Evolutionary conservation across 2,329 filamentous ascomycete species (phyloP).

Genomic region (Juglanconis oblonga): DNA sequence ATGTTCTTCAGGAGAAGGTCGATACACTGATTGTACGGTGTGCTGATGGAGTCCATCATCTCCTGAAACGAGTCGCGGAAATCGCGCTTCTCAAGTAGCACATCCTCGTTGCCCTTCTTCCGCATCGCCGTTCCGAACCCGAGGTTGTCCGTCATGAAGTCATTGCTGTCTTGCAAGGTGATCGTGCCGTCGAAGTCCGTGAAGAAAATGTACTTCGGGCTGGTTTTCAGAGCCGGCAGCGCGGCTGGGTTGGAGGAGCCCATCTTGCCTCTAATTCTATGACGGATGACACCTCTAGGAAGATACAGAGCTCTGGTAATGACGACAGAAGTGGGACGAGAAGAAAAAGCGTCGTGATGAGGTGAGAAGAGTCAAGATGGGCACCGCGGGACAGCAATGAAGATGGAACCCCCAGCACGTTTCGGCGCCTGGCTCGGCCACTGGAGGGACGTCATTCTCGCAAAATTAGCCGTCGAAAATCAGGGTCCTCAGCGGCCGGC

Average conservation of each 20-base stretch:
- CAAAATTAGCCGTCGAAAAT: constrained; percentile 6
- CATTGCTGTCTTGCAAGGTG: constrained; percentile 67
- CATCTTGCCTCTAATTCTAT: constrained; percentile 31
- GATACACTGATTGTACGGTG: constrained; percentile 80
- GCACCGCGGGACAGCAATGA: neutral
- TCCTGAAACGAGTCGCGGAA: constrained; percentile 86
- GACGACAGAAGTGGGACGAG: neutral
- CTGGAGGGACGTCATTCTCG: constrained; percentile 11
- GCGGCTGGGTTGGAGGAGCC: constrained; percentile 35
- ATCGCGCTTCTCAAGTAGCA: constrained; percentile 65
- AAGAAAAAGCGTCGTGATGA: neutral
- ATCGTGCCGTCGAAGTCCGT: constrained; percentile 98
- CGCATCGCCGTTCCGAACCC: constrained; percentile 76
- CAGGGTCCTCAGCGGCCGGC: constrained; percentile 1
- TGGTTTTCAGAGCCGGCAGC: constrained; percentile 59
- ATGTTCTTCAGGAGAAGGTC: constrained; percentile 76
- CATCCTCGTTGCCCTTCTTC: constrained; percentile 69
- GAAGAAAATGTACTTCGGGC: constrained; percentile 95
- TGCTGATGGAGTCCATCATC: constrained; percentile 86
- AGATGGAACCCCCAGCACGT: constrained; percentile 11
- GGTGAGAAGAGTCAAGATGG: neutral
- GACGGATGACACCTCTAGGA: neutral
- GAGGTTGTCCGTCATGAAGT: constrained; percentile 82
- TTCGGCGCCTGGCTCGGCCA: constrained; percentile 6
- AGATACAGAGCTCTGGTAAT: neutral